Conservation (phyloP, 441 rosid species). For the Euphorbia schlechtendalii region DNA sequence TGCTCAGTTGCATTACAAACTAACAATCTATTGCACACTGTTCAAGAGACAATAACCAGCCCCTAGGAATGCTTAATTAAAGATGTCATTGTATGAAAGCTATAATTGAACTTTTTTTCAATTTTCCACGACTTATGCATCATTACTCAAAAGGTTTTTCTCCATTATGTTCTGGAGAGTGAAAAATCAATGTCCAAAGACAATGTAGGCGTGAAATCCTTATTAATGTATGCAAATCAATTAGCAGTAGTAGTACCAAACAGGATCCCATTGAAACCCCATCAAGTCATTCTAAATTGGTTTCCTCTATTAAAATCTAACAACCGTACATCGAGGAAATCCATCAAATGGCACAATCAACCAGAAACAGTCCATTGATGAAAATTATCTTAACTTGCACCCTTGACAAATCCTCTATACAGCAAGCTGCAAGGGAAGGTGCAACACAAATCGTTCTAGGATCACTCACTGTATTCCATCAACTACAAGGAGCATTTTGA, state of each 20-base stretch:
- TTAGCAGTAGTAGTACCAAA: too few species aligned
- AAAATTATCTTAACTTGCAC: not conserved
- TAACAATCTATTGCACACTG: not conserved
- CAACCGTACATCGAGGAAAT: not conserved
- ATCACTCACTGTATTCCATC: not conserved
- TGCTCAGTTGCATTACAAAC: not conserved
- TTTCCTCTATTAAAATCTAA: not conserved
- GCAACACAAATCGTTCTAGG: not conserved
- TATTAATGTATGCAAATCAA: too few species aligned
- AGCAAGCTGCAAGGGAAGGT: not conserved
- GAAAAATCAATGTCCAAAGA: too few species aligned
- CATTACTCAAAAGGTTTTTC: not conserved
- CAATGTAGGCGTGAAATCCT: too few species aligned
- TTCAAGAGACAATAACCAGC: too few species aligned
- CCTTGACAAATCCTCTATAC: not conserved
- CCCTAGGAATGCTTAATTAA: too few species aligned
- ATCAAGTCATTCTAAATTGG: not conserved
- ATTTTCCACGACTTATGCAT: not conserved
- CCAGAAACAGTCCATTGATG: not conserved
- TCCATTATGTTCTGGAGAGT: too few species aligned
- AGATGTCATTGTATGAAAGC: not conserved
- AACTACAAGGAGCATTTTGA: not conserved
- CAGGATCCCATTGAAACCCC: too few species aligned
- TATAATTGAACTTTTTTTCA: not conserved
- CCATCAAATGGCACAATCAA: not conserved